These are phyloP conservation scores for Cercis canadensis DNA, from an alignment of 306 rosid genomes.

Conservation along the genomic window DNA sequence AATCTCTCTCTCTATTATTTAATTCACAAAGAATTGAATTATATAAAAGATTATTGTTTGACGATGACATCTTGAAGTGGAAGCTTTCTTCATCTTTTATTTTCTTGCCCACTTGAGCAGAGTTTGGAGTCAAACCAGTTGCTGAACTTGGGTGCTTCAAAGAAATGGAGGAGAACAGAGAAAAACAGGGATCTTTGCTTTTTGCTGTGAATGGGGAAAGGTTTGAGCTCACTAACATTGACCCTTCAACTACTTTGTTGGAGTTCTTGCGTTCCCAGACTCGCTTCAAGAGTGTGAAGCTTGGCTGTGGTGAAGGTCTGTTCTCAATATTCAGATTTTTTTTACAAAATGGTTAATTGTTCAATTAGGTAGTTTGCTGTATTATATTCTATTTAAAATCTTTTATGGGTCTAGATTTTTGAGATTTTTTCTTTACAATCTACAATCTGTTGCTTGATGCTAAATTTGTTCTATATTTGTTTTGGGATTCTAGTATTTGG, in stretches of 20 bases:
- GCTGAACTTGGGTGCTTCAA: not conserved
- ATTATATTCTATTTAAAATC: too few relatives aligned
- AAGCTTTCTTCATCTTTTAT: too few relatives aligned
- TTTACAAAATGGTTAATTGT: not conserved
- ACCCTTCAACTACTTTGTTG: slow-evolving; percentile 61
- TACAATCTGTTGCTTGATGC: too few relatives aligned
- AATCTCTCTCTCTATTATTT: too few relatives aligned
- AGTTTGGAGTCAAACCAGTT: too few relatives aligned
- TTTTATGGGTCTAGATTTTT: too few relatives aligned
- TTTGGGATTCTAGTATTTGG: too few relatives aligned
- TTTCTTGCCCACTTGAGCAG: too few relatives aligned
- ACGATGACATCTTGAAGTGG: not conserved
- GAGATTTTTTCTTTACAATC: too few relatives aligned
- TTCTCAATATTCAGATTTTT: not conserved
- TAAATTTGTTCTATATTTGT: too few relatives aligned
- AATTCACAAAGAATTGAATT: too few relatives aligned
- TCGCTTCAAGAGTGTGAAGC: slow-evolving; percentile 50
- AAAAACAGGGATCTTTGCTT: slow-evolving; percentile 30
- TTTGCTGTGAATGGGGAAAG: slow-evolving; percentile 61
- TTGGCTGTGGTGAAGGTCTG: not conserved
- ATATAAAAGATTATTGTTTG: not conserved
- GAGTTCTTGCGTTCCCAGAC: slow-evolving; percentile 59
- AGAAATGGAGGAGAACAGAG: not conserved
- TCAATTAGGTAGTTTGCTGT: not conserved
- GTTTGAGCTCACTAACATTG: slow-evolving; percentile 49